Percentiles rank a stretch among this genome's conserved stretches.
phyloP scores from a whole-genome alignment of 768 basidiomycete genomes.

The Daedaleopsis sinensis region DNA sequence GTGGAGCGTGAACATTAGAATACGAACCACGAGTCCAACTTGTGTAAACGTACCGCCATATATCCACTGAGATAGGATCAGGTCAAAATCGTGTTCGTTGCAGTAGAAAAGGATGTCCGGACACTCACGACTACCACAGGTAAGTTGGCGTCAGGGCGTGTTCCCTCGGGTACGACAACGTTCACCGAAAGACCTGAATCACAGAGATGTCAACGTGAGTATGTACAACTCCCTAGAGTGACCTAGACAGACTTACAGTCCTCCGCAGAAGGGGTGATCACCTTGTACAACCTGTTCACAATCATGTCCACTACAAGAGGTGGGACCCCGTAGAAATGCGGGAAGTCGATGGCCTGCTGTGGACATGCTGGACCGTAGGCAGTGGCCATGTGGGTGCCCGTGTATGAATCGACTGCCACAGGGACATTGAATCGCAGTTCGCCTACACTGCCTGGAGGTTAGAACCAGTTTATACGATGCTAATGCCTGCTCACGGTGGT shows the following conservation, averaged over 20 bases:
- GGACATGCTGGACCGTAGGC: constrained; percentile 41
- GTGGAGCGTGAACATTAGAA: too few species aligned
- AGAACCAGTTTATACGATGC: constrained; percentile 11
- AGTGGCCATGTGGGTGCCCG: constrained; percentile 36
- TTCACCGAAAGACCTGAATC: constrained; percentile 25
- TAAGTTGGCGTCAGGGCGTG: constrained; percentile 4
- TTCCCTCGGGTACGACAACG: constrained; percentile 20
- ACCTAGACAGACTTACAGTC: not conserved
- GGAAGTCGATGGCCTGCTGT: not conserved
- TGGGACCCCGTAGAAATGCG: not conserved
- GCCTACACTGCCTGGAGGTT: constrained; percentile 5
- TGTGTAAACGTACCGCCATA: not conserved
- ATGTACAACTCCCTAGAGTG: not conserved
- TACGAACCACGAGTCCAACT: not conserved
- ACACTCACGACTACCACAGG: constrained; percentile 14
- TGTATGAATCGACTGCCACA: constrained; percentile 27
- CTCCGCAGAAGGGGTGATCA: not conserved
- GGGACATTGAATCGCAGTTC: constrained; percentile 23
- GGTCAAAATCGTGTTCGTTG: not conserved
- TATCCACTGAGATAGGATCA: not conserved
- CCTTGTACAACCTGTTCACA: constrained; percentile 2
- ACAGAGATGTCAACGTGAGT: not conserved
- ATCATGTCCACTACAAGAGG: constrained; percentile 32
- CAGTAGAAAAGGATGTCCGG: not conserved
- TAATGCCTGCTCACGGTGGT: constrained; percentile 1